Conservation (phyloP, 352 stramenopile genomes). For the Plasmopara viticola region DNA sequence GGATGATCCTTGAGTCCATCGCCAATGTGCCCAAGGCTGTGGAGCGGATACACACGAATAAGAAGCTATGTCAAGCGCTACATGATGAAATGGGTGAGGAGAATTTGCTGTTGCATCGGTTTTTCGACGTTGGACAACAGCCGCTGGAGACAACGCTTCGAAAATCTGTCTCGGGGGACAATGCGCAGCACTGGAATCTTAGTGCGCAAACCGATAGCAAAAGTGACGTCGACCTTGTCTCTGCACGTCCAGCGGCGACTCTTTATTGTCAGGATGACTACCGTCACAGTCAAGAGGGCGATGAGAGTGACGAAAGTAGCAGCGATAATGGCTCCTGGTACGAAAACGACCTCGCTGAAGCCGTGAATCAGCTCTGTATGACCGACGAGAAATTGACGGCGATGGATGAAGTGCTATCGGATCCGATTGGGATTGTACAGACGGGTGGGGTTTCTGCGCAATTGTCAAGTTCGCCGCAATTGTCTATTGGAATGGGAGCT, state of each 20-base stretch:
- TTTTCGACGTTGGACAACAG: conserved; percentile 33
- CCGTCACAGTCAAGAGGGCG: conserved; percentile 14
- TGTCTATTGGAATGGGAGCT: conserved; percentile 52
- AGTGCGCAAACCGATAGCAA: conserved; percentile 3
- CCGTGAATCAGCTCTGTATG: conserved; percentile 67
- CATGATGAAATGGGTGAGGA: conserved; percentile 51
- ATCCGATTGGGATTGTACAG: conserved; percentile 42
- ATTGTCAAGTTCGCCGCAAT: conserved; percentile 57
- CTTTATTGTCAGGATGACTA: conserved; percentile 12
- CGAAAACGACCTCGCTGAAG: conserved; percentile 61
- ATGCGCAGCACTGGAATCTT: conserved; percentile 15
- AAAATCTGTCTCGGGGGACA: conserved; percentile 21
- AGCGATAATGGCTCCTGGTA: conserved; percentile 61
- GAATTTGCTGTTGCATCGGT: conserved; percentile 38
- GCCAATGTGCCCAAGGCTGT: conserved; percentile 64
- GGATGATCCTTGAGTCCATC: conserved; percentile 73
- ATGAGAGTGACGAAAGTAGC: conserved; percentile 24
- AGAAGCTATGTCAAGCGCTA: conserved; percentile 51
- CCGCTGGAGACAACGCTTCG: conserved; percentile 4
- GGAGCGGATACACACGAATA: conserved; percentile 62
- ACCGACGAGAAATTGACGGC: conserved; percentile 44
- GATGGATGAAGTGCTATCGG: conserved; percentile 48
- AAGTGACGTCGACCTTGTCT: conserved; percentile 6
- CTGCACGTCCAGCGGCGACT: conserved; percentile 3
- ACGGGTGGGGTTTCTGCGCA: conserved; percentile 20